Evolutionary conservation across 1,284 basidiomycete species (phyloP), one percentile per base, ranked within the genome.

Genomic region (Ceratobasidium sp.): DNA sequence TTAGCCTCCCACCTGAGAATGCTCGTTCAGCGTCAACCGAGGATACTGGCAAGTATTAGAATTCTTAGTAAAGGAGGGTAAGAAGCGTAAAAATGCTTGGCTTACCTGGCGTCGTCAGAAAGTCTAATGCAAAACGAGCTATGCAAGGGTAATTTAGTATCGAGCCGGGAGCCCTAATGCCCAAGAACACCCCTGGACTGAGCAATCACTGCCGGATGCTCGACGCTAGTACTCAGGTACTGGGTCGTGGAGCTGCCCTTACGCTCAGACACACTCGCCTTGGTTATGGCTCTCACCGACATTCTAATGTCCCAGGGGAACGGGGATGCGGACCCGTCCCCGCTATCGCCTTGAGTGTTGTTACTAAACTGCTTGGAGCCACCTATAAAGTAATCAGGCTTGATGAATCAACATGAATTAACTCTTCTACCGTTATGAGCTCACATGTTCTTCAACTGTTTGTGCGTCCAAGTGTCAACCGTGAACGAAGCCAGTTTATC

Each of bases 11-110:
- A 20, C 28, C 33, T 10, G 51, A 40, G 12, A 51, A 56, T 3
- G 68, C 68, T 15, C 68, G 20, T 33, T 70, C 51, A 42, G 68
- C 68, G 15, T 70, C 68, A 20, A 70, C 68, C 4, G 51, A 70
- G 4, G 51, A 70, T 39, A 51, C 68, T 55, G 23, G 28, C 4
- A 33, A 55, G 51, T 53, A 10, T 26, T 2, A 26, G 6, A 7
- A 1, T 7, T 10, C 0, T 56, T 7, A 28, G 26, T 56, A 33
- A 33, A 53, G 40, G 5, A 9, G 20, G 26, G 42, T 49, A 23
- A 51, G 15, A 68, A 5, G 9, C 28, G 39, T 9, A 33, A 28
- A 13, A 1, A 28, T 12, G 23, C 26, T 68, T 10, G 23, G 44
- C 71, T 51, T 51, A 61, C 60, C 71, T 6, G 60, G 71, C 28